phyloP scores from a whole-genome alignment of 2,329 filamentous ascomycete species.

The Trichoderma cornu-damae region DNA sequence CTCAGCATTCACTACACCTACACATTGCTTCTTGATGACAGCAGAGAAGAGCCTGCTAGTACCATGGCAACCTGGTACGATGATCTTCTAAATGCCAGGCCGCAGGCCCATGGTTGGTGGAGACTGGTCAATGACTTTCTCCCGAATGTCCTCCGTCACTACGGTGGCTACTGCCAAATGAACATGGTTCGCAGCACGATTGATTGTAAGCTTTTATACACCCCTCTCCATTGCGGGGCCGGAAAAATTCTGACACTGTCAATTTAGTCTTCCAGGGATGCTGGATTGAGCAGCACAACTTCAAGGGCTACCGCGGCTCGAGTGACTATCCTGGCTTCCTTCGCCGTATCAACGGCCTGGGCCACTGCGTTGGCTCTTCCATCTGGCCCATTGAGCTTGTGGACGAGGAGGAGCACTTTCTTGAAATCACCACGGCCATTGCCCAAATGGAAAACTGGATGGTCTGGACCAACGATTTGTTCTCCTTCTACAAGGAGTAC shows the following conservation, averaged over 20 bases:
- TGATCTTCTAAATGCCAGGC: constrained; percentile 19
- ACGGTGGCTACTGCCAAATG: constrained; percentile 21
- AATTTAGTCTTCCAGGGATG: constrained; percentile 21
- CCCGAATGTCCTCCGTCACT: constrained; percentile 22
- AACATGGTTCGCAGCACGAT: constrained; percentile 22
- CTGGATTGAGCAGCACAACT: constrained; percentile 25
- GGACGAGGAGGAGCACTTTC: constrained; percentile 21
- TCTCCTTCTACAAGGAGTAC: constrained; percentile 25
- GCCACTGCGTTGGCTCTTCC: constrained; percentile 21
- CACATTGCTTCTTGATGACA: constrained; percentile 23
- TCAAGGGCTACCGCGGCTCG: constrained; percentile 21
- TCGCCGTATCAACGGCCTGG: constrained; percentile 24
- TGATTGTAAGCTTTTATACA: constrained; percentile 12
- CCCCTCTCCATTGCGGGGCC: background rate
- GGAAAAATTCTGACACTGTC: background rate
- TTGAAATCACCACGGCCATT: constrained; percentile 21
- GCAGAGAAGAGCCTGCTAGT: constrained; percentile 17
- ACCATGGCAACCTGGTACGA: constrained; percentile 22
- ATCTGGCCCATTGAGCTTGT: constrained; percentile 18
- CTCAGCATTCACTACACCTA: constrained; percentile 24
- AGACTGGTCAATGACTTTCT: constrained; percentile 22
- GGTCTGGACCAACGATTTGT: constrained; percentile 23
- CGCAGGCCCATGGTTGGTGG: constrained; percentile 22
- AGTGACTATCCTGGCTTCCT: constrained; percentile 23
- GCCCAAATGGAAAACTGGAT: constrained; percentile 24